Evolutionary conservation across 768 basidiomycete species (phyloP), one percentile per base, ranked within the genome.

Genomic region (Calvatia gigantea): DNA sequence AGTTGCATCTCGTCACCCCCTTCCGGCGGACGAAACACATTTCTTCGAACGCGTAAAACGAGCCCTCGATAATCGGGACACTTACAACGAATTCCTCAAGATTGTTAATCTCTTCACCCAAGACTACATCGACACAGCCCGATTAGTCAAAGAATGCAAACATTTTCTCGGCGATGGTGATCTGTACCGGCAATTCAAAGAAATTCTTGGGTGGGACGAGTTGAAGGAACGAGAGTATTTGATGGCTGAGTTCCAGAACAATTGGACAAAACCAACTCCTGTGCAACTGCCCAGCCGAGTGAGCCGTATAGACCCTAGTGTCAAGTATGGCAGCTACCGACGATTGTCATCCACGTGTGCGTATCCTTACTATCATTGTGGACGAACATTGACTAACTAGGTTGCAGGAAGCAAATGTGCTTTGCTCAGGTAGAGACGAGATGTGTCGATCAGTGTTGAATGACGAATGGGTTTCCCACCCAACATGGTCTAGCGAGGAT

Each of bases 401-500:
- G 11, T 14, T 51, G 32, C 63, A 97, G 94, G 95, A 95, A 70
- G 83, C 84, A 53, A 87, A 87, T 51, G 86, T 96, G 12, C 75
- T 87, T 0, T 99, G 97, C 65, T 91, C 95, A 2, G 97, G 97
- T 2, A 89, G 97, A 14, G 97, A 98, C 64, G 91, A 94, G 19
- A 95, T 98, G 88, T 98, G 96, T 70, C 89, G 87, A 65, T 86
- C 90, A 6, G 97, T 99, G 4, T 75, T 99, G 50, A 99, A 99
- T 66, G 97, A 99, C 67, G 92, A 96, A 62, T 99, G 96, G 96
- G 89, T 98, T 15, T 94, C 95, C 4, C 95, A 98, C 67, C 95
- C 97, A 1, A 91, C 92, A 1, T 96, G 93, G 85, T 87, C 90
- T 3, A 91, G 87, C 61, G 97, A 99, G 68, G 95, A 96, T 61